Base-by-base conservation (phyloP, 2,329 filamentous ascomycete genomes). In the Neofusicoccum sp. region DNA sequence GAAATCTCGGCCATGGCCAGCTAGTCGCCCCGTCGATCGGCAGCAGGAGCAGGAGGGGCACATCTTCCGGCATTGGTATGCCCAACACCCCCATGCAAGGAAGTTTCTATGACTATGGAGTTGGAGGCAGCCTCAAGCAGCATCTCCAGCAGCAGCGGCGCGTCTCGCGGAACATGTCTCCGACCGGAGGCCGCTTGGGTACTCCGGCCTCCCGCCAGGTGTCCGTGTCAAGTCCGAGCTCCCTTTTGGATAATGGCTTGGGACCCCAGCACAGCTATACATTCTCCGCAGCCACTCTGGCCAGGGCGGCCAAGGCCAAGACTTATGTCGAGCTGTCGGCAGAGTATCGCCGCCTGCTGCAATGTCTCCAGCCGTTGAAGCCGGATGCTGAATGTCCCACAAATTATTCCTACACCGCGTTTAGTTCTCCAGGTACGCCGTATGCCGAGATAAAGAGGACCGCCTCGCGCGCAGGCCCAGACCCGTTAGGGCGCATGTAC, bases 251-350 rank as follows among this genome's bases (percentile, higher is more conserved):
- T 34, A 66, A 61, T 61, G 68, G 37, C 45, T 71, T 64, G 61
- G 72, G 67, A 66, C 71, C 67, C 33, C 70, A 67, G 16, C 67
- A 45, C 65, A 81, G 84, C 16, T 89, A 89, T 69, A 83, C 88
- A 36, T 89, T 95, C 68, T 93, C 94, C 0, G 82, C 87, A 33
- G 92, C 91, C 16, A 98, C 95, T 0, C 78, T 96, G 45, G 87
- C 89, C 14, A 86, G 95, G 62, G 91, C 90, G 16, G 90, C 94
- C 70, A 96, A 92, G 76, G 93, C 93, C 4, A 92, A 90, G 68
- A 87, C 88, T 41, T 89, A 94, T 67, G 86, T 99, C 62, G 94
- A 97, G 74, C 84, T 98, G 28, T 90, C 92, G 74, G 85, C 89
- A 6, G 90, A 97, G 72, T 95, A 97, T 77, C 81, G 93, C 65